Conservation (phyloP, 2,329 filamentous ascomycete genomes). For the Zymoseptoria ardabiliae region DNA sequence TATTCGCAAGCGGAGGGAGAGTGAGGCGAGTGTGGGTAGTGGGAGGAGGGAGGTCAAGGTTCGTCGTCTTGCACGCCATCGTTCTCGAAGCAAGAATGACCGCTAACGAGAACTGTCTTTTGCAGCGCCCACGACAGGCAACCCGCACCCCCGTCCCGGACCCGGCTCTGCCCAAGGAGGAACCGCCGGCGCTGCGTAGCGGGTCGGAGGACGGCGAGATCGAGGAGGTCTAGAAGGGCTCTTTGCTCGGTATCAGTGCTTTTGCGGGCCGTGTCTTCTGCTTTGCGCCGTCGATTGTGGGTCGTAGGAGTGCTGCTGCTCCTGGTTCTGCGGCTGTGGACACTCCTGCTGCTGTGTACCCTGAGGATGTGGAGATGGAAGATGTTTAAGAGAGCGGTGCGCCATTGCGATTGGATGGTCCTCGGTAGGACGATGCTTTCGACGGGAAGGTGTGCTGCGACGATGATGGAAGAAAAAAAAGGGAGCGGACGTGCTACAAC, state of each 20-base stretch:
- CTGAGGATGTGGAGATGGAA: background rate
- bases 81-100: constrained; percentile 2
- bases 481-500: too few species aligned
- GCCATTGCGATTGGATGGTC: too few species aligned
- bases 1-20: constrained; percentile 60
- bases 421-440: too few species aligned
- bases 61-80: constrained; percentile 11
- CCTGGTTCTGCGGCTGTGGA: background rate
- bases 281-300: background rate
- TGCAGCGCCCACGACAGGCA: constrained; percentile 17
- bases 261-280: background rate
- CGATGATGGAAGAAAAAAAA: too few species aligned
- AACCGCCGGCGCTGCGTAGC: constrained; percentile 58
- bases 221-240: constrained; percentile 56
- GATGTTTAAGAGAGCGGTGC: too few species aligned
- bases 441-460: too few species aligned
- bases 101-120: constrained; percentile 4
- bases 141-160: constrained; percentile 19
- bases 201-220: constrained; percentile 98
- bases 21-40: constrained; percentile 44
- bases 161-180: constrained; percentile 37
- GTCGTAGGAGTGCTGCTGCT: background rate
- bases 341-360: background rate
- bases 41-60: constrained; percentile 37
- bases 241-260: background rate